Base-by-base conservation (phyloP, 2,329 filamentous ascomycete genomes). In the Aspergillus neotritici region DNA sequence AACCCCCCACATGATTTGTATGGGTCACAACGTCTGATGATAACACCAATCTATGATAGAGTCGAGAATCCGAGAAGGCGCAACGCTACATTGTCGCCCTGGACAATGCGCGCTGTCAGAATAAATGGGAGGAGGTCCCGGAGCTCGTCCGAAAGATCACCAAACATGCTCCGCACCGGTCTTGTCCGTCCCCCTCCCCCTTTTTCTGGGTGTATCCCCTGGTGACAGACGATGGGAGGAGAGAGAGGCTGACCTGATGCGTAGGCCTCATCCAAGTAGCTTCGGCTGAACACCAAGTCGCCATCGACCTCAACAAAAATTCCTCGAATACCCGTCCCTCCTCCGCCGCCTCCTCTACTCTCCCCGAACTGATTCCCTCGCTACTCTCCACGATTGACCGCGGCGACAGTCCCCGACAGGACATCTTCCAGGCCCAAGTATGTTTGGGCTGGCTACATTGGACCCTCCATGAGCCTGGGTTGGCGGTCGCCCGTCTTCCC, bases 111-210 rank as follows among this genome's bases (percentile, higher is more conserved):
- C 85, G 93, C 60, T 94, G 88, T 67, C 83, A 91, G 59, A 89
- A 86, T 40, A 83, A 83, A 65, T 98, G 93, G 93, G 76, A 82
- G 54, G 81, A 86, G 25, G 78, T 97, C 25, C 87, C 87, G 17
- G 91, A 97, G 70, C 78, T 94, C 51, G 83, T 93, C 58, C 82
- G 91, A 64, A 98, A 98, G 70, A 79, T 97, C 60, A 86, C 85
- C 61, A 97, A 98, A 68, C 91, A 98, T 77, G 87, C 89, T 56
- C 84, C 89, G 32, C 80, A 86, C 48, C 80, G 87, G 66, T 79
- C 80, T 68, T 95, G 91, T 96, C 83, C 63, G 35, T 43, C 36
- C 34, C 40, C 46, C 43, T 37, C 43, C 49, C 48, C 45, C 40
- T 43, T 31, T 40, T 39, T 39, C 9, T 8, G 21, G 21, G 21